phyloP scores from a whole-genome alignment of 371 early-diverging fungal species.

The Syncephalastrum contaminatum region DNA sequence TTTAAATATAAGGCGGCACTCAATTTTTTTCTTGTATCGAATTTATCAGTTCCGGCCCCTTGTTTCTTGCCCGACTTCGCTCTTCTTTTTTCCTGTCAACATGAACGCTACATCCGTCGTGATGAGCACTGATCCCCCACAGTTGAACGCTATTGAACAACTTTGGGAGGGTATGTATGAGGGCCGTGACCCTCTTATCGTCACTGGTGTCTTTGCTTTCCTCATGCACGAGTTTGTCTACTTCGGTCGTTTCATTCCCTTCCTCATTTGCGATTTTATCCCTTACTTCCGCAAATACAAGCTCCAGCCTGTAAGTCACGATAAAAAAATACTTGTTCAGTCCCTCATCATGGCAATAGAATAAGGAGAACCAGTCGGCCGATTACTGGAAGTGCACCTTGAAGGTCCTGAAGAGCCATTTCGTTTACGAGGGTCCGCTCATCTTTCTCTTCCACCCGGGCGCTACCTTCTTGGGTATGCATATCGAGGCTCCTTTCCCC shows the following conservation, averaged over 20 bases:
- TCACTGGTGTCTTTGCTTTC: constrained; percentile 66
- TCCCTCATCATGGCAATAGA: constrained; percentile 29
- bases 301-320: constrained; percentile 28
- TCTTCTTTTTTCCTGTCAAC: not conserved
- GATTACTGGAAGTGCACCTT: constrained; percentile 77
- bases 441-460: constrained; percentile 85
- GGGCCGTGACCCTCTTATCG: constrained; percentile 68
- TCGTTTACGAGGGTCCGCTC: constrained; percentile 81
- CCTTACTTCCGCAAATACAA: constrained; percentile 26
- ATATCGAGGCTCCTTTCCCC: constrained; percentile 83
- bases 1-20: no score
- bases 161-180: constrained; percentile 64
- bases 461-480: constrained; percentile 81
- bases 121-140: constrained; percentile 4
- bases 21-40: no score
- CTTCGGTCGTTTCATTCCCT: constrained; percentile 78
- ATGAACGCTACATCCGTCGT: constrained; percentile 12
- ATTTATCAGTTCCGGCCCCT: no score
- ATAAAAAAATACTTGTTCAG: no score
- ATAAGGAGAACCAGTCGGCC: constrained; percentile 63
- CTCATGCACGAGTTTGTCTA: constrained; percentile 77
- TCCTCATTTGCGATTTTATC: constrained; percentile 52
- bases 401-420: constrained; percentile 72
- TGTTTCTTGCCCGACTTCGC: not conserved
- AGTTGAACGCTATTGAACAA: constrained; percentile 21